Evolutionary conservation across 2,329 filamentous ascomycete species (phyloP), one percentile per base, ranked within the genome.

Genomic region (Alternaria brassicicola): DNA sequence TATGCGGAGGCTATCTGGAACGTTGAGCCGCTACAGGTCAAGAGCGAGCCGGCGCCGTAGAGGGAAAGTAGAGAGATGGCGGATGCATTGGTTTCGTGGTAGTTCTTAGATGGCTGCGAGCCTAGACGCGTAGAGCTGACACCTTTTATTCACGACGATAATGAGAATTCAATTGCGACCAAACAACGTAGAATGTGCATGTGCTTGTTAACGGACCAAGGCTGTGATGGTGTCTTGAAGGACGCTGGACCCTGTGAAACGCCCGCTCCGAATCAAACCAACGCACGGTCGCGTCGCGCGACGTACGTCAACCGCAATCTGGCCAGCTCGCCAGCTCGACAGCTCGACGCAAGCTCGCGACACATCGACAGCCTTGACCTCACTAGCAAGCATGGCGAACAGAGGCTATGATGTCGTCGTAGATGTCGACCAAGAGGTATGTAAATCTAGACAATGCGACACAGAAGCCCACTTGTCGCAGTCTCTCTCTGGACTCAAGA

Each of bases 1-100:
- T 99, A 99, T 80, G 95, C 95, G 0, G 94, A 99, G 78, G 88
- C 85, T 64, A 97, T 99, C 77, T 99, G 95, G 95, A 98, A 98
- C 74, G 83, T 97, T 36, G 94, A 98, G 82, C 93, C 94, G 26
- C 77, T 95, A 53, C 78, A 79, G 31, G 81, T 82, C 21, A 77
- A 78, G 65, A 60, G 60, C 13, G 64, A 71, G 49, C 62, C 65
- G 55, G 64, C 60, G 41, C 64, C 67, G 12, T 71, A 61, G 38
- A 41, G 3, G 9, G 28, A 15, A 12, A 28, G 31, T 42, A 15
- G 12, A 8, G 28, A 19, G 31, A 25, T 43, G 26, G 31, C 39
- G 23, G 9, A 33, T 23, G 43, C 21, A 30, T 33, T 38, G 28
- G 46, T 26, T 51, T 21, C 4, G 12, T 36, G 23, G 42, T 49